A percentile compares a stretch with the other conserved stretches of the same genome.
phyloP scores from a whole-genome alignment of 2,329 filamentous ascomycete species.

The Ceratocystis huliohia region DNA sequence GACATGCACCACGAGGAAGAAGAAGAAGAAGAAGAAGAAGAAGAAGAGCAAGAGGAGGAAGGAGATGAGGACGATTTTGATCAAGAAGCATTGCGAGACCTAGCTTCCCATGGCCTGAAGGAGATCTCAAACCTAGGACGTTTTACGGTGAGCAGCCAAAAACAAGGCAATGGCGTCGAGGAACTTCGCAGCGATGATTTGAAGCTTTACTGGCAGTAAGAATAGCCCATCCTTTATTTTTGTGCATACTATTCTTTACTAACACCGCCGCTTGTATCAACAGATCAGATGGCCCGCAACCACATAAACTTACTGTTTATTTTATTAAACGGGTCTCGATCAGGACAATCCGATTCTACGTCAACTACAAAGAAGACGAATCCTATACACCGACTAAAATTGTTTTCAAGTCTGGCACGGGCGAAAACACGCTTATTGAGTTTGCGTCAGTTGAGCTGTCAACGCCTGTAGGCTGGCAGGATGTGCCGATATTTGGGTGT shows the following conservation, averaged over 20 bases:
- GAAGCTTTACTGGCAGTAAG: conserved; percentile 66
- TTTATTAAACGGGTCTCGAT: conserved; percentile 75
- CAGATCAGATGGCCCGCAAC: conserved; percentile 71
- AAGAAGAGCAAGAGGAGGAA: conserved; percentile 23
- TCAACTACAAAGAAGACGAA: conserved; percentile 88
- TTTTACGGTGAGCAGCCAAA: conserved; percentile 71
- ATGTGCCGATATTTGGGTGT: conserved; percentile 51
- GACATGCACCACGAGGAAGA: conserved; percentile 24
- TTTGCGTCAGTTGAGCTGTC: conserved; percentile 71
- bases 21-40: conserved; percentile 25
- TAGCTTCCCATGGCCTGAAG: conserved; percentile 50
- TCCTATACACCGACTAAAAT: conserved; percentile 95
- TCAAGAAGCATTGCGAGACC: conserved; percentile 36
- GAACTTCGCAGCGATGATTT: conserved; percentile 64
- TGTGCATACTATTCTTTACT: background rate
- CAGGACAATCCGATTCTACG: conserved; percentile 63
- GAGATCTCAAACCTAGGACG: conserved; percentile 75
- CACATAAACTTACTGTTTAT: conserved; percentile 70
- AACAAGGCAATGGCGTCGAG: conserved; percentile 66
- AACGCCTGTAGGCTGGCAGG: conserved; percentile 78
- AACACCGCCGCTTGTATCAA: conserved; percentile 8
- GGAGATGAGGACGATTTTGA: conserved; percentile 26
- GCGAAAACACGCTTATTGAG: conserved; percentile 79
- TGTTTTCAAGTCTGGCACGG: conserved; percentile 75
- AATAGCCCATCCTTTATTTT: conserved; percentile 18